Conservation (phyloP, 306 rosid genomes). For the Fragaria ananassa region DNA sequence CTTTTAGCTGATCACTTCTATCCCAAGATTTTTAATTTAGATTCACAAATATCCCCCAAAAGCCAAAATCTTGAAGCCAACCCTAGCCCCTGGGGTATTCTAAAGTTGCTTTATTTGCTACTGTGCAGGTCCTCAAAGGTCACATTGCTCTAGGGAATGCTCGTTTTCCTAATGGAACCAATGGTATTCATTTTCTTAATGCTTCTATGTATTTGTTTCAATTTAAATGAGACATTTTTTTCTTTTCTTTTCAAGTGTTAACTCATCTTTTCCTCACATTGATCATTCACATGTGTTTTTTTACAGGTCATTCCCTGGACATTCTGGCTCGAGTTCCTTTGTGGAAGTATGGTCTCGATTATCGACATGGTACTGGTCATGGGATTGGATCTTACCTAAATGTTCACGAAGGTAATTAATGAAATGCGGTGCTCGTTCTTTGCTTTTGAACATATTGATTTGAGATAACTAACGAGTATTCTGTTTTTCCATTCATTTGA, state of each 20-base stretch:
- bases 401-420: constrained; percentile 83
- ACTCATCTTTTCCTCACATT: not conserved
- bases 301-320: constrained; percentile 73
- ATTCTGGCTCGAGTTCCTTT: constrained; percentile 91
- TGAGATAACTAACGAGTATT: not conserved
- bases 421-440: constrained; percentile 19
- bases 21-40: not conserved
- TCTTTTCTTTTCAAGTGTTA: constrained; percentile 8
- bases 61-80: not conserved
- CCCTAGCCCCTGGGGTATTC: not conserved
- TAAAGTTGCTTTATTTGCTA: constrained; percentile 29
- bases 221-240: not conserved
- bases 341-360: constrained; percentile 97
- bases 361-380: constrained; percentile 99
- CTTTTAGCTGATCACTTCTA: not conserved
- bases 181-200: constrained; percentile 44
- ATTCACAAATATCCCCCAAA: not conserved
- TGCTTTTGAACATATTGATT: constrained; percentile 11
- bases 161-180: constrained; percentile 91
- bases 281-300: constrained; percentile 10
- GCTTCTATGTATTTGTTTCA: constrained; percentile 13
- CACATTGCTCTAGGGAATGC: constrained; percentile 91
- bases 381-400: constrained; percentile 95
- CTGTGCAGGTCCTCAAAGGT: constrained; percentile 85
- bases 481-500: constrained; percentile 12